Evolutionary conservation across 2,329 filamentous ascomycete species (phyloP), one percentile per base, ranked within the genome.

Genomic region (Fusarium proliferatum): DNA sequence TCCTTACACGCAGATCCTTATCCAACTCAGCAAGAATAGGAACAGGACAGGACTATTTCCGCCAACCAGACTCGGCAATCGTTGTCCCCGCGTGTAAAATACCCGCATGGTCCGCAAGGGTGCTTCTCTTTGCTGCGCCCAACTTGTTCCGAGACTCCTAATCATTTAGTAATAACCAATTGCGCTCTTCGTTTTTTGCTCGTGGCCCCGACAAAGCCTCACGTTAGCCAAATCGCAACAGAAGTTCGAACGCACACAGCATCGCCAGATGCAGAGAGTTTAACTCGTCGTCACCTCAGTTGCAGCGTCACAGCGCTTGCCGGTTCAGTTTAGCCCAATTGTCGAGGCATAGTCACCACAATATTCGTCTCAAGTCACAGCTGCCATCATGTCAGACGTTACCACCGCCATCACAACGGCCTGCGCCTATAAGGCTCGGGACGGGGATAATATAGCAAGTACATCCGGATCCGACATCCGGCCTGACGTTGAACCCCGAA

Each of bases 401-500:
- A 82, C 81, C 16, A 83, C 82, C 59, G 79, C 82, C 57, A 76
- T 84, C 66, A 82, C 82, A 46, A 79, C 83, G 73, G 78, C 82
- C 61, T 85, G 81, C 76, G 72, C 76, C 70, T 81, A 79, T 73
- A 78, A 79, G 62, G 69, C 74, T 55, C 76, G 77, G 58, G 79
- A 82, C 67, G 79, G 84, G 70, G 82, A 84, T 49, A 74, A 78
- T 9, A 79, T 81, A 17, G 83, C 82, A 23, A 78, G 74, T 55
- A 80, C 82, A 36, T 87, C 87, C 5, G 84, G 86, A 26, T 80
- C 83, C 10, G 80, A 86, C 56, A 61, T 79, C 58, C 76, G 78
- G 41, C 78, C 80, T 73, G 76, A 64, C 51, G 63, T 66, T 51
- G 76, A 79, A 58, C 79, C 78, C 60, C 78, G 68, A 64, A 83